Percentiles rank a stretch among this genome's conserved stretches.
phyloP scores from a whole-genome alignment of 2,329 filamentous ascomycete genomes.

The Ophiostoma novo-ulmi region DNA sequence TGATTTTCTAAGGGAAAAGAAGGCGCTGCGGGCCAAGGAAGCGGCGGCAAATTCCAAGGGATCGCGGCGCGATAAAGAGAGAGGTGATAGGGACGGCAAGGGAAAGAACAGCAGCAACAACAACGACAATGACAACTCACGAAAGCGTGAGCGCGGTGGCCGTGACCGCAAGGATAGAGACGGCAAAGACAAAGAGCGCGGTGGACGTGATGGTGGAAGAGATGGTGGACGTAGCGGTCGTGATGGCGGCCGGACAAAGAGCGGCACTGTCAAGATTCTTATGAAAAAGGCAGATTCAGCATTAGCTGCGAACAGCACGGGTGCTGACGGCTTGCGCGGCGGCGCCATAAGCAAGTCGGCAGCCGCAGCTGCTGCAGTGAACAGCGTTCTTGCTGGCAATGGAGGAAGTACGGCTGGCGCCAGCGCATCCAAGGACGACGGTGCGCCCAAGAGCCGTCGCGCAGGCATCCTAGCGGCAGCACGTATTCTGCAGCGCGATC shows the following conservation, averaged over 20 bases:
- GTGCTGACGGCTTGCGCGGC: not conserved
- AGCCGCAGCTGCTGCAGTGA: slow-evolving; percentile 52
- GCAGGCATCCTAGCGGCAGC: slow-evolving; percentile 60
- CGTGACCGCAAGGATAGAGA: slow-evolving; percentile 2
- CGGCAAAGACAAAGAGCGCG: slow-evolving; percentile 53
- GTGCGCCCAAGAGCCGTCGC: slow-evolving; percentile 51
- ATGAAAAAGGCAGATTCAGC: slow-evolving; percentile 55
- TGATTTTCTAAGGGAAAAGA: slow-evolving; percentile 86
- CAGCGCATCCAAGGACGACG: slow-evolving; percentile 33
- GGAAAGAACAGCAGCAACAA: slow-evolving; percentile 44
- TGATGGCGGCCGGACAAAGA: slow-evolving; percentile 39
- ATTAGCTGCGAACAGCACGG: slow-evolving; percentile 43
- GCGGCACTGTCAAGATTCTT: slow-evolving; percentile 59
- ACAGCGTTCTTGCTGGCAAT: slow-evolving; percentile 22
- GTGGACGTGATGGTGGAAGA: slow-evolving; percentile 28
- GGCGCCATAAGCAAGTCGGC: slow-evolving; percentile 33
- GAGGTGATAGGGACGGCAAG: slow-evolving; percentile 27
- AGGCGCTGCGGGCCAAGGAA: slow-evolving; percentile 66
- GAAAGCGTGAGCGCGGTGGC: slow-evolving; percentile 3
- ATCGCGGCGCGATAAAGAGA: slow-evolving; percentile 29
- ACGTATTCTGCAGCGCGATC: slow-evolving; percentile 60
- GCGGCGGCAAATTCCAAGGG: slow-evolving; percentile 48
- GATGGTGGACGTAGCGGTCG: slow-evolving; percentile 39
- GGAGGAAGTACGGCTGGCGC: slow-evolving; percentile 46
- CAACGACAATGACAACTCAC: slow-evolving; percentile 24